phyloP scores from a whole-genome alignment of 257 asterid species.

The Linderniella brevidens region DNA sequence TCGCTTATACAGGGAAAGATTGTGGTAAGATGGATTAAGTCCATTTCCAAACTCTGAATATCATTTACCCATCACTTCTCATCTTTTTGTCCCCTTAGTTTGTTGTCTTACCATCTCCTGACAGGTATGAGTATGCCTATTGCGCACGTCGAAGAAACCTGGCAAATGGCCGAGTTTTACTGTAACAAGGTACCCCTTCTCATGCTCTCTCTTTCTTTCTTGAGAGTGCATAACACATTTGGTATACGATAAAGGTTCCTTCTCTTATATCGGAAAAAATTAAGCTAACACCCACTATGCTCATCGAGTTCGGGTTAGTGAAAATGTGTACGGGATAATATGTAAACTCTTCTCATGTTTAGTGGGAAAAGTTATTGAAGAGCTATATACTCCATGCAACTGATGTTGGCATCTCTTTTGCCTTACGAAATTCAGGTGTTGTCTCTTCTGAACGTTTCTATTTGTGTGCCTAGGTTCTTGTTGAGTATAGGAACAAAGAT shows the following conservation, averaged over 20 bases:
- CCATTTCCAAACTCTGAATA: neutral
- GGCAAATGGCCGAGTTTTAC: constrained; percentile 99
- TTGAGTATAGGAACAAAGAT: constrained; percentile 84
- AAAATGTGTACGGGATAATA: no score
- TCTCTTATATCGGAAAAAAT: no score
- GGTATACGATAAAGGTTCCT: no score
- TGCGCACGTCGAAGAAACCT: constrained; percentile 93
- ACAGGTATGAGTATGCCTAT: constrained; percentile 95
- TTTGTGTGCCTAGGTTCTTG: constrained; percentile 43
- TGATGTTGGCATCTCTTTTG: no score
- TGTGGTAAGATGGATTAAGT: constrained; percentile 47
- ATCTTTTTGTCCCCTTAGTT: neutral
- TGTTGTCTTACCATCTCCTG: constrained; percentile 6
- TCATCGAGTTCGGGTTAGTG: no score
- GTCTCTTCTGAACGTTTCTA: neutral
- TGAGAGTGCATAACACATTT: neutral
- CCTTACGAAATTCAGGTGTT: neutral
- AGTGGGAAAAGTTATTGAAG: no score
- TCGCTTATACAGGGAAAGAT: constrained; percentile 84
- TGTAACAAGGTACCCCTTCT: constrained; percentile 58
- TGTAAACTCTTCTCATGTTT: no score
- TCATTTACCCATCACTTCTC: constrained; percentile 7
- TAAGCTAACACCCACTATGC: no score
- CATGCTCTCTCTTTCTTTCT: constrained; percentile 2
- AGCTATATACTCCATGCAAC: no score